Conservation (phyloP, 169 alveolate genomes). For the Cystoisospora suis region DNA sequence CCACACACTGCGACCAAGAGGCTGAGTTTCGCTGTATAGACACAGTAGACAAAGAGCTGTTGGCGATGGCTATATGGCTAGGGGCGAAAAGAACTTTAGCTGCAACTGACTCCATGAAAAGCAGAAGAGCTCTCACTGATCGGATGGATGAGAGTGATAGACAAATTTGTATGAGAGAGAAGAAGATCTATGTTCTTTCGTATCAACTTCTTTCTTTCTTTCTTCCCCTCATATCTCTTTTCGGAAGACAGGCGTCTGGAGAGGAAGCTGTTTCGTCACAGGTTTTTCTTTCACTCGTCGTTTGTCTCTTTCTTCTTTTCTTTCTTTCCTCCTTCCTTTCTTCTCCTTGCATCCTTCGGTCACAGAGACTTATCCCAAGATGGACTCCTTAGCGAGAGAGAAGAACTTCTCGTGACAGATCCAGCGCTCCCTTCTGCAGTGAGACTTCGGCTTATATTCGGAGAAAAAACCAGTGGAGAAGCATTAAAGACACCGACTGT, state of each 20-base stretch:
- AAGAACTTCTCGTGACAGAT: slow-evolving; percentile 27
- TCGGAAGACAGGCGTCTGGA: neutral
- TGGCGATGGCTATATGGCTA: too few species aligned
- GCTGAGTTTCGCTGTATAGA: too few species aligned
- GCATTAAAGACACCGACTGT: too few species aligned
- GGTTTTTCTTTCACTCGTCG: neutral
- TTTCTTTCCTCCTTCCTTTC: neutral
- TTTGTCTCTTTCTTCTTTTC: neutral
- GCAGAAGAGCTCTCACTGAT: too few species aligned
- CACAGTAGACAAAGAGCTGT: too few species aligned
- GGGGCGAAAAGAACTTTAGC: too few species aligned
- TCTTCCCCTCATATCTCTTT: neutral
- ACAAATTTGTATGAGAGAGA: too few species aligned
- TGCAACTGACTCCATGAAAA: too few species aligned
- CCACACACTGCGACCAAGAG: too few species aligned
- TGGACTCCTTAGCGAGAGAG: neutral
- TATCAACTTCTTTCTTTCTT: neutral
- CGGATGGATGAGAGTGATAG: neutral
- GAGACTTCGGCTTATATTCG: slow-evolving; percentile 7
- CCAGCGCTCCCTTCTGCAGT: neutral
- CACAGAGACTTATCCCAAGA: neutral
- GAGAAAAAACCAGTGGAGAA: too few species aligned
- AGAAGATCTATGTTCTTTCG: neutral
- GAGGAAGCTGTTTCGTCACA: neutral
- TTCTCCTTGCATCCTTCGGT: neutral